Evolutionary conservation across 2,329 filamentous ascomycete species (phyloP), one percentile per base, ranked within the genome.

Genomic region (Penicillium decumbens): DNA sequence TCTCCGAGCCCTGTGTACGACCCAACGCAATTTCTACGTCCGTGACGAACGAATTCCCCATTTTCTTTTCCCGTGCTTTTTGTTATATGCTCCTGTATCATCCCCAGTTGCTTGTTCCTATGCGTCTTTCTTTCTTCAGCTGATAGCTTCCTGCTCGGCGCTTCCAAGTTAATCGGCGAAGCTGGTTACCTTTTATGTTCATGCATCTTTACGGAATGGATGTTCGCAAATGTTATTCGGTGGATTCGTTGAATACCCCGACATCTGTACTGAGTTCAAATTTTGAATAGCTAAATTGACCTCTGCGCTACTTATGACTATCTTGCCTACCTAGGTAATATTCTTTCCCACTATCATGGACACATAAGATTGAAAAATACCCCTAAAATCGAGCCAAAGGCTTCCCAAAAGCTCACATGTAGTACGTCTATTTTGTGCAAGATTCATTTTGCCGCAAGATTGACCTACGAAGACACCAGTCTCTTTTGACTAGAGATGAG

Each of bases 401-500:
- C 28, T 23, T 9, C 33, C n/a, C 33, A 9, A 37, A 15, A 37
- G 4, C 8, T 30, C 13, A 18, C 3, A 12, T 37, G 32, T 20
- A 28, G 33, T 12, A 35, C 7, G 33, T 35, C 33, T 35, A 35
- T 35, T 28, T 9, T 10, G 15, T 20, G 15, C 9, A 35, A 35
- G 12, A 37, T 37, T 3, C 33, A 37, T 9, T 20, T 12, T 20
- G 3, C 20, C 6, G 33, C 33, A 37, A 20, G 8, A 12, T 37
- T 12, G 33, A 2, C 20, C 18, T 37, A 37, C 12, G 23, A 13
- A 29, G 18, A 20, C 3, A 6, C 4, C 33, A 8, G 10, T 27
- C 38, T 27, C 38, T 9, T 7, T 10, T 24, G 27, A 28, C 15
- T 47, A 87, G 28, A 89, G 72, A 76, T 93, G 89, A 43, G 89